Conservation (phyloP, 2,329 filamentous ascomycete species). For the Atkinsonella hypoxylon region DNA sequence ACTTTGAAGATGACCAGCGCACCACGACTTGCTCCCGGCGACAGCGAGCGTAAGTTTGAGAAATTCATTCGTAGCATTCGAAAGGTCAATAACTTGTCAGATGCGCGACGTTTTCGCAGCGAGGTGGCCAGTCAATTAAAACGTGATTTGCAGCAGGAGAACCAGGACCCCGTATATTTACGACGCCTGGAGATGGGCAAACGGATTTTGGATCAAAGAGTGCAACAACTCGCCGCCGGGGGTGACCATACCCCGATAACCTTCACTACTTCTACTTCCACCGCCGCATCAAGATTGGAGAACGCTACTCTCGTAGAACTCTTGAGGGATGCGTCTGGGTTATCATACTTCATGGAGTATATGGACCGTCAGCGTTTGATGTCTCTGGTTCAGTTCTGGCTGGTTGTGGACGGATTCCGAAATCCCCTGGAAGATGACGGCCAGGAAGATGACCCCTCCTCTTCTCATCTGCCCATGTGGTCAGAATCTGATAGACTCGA, state of each 20-base stretch:
- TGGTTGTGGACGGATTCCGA: slow-evolving; percentile 91
- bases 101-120: slow-evolving; percentile 83
- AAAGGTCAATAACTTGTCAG: slow-evolving; percentile 81
- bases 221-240: slow-evolving; percentile 64
- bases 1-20: slow-evolving; percentile 54
- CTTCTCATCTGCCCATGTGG: slow-evolving; percentile 56
- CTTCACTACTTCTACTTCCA: slow-evolving; percentile 14
- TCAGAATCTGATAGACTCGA: slow-evolving; percentile 76
- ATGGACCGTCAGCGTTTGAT: slow-evolving; percentile 89
- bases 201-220: slow-evolving; percentile 77
- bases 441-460: slow-evolving; percentile 47
- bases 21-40: slow-evolving; percentile 66
- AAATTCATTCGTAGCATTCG: slow-evolving; percentile 84
- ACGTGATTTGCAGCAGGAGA: slow-evolving; percentile 65
- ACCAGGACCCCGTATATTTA: slow-evolving; percentile 75
- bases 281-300: slow-evolving; percentile 50
- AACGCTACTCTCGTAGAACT: slow-evolving; percentile 71
- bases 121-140: slow-evolving; percentile 88
- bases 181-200: slow-evolving; percentile 87
- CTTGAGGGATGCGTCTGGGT: slow-evolving; percentile 76
- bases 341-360: slow-evolving; percentile 99
- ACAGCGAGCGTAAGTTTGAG: slow-evolving; percentile 88
- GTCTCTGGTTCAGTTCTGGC: slow-evolving; percentile 92
- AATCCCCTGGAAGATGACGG: slow-evolving; percentile 81
- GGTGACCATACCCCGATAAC: slow-evolving; percentile 33